Conservation (phyloP, 306 rosid species). For the Sicyos baderoa region DNA sequence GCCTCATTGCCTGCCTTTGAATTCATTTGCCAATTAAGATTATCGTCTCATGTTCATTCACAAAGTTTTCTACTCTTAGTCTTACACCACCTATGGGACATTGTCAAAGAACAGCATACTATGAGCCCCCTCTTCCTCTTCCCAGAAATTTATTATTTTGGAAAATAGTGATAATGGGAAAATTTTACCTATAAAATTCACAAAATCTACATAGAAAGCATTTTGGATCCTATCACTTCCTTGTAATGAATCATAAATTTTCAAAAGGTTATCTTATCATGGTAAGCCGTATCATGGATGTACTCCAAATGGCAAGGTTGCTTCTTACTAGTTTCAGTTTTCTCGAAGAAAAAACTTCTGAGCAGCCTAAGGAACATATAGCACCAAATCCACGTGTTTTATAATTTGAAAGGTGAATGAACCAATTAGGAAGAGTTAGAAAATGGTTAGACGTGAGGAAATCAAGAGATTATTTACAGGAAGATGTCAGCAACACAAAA, state of each 20-base stretch:
- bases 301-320: background rate
- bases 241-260: background rate
- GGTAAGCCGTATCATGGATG: background rate
- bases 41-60: background rate
- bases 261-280: background rate
- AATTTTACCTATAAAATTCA: background rate
- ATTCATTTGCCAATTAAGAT: background rate
- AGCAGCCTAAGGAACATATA: background rate
- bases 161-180: background rate
- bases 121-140: background rate
- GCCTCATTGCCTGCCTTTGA: background rate
- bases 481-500: background rate
- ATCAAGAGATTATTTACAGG: background rate
- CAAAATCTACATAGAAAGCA: background rate
- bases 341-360: background rate
- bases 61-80: background rate
- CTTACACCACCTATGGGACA: background rate
- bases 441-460: background rate
- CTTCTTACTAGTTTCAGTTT: background rate
- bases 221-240: background rate
- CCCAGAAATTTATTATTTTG: background rate
- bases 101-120: background rate
- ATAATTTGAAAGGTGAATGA: background rate
- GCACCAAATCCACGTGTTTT: background rate
- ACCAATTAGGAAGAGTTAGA: background rate